Base-by-base conservation (phyloP, 225 moss, liverwort and hornwort genomes). In the Takakia lepidozioides region DNA sequence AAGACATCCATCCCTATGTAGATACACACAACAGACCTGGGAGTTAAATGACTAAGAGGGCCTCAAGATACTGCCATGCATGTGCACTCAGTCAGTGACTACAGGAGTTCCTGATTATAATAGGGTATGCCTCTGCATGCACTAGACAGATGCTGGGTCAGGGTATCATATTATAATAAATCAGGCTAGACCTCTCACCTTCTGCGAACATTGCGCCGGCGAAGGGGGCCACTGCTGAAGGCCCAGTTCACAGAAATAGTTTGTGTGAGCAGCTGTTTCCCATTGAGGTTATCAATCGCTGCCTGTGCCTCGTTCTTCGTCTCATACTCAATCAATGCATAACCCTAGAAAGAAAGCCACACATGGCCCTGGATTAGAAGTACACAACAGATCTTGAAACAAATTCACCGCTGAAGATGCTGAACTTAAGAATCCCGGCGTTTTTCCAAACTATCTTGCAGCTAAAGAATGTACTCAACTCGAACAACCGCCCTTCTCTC, bases 181-280 rank as follows among this genome's bases (percentile, higher is more conserved):
- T 27, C 1, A 13, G 1, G 14, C 26, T 3, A 11, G 16, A n/a
- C 24, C 23, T 30, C 57, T 6, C 48, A 92, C 89, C 93, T 81
- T 67, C 93, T 82, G 19, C 84, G 75, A 15, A 84, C 66, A 57
- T 90, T 95, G 38, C 93, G 95, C 24, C 82, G 95, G 45, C 80
- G 84, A 15, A 90, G 76, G 13, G 95, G 89, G 22, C 89, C 93
- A 51, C 70, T 87, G 49, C 95, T 95, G 54, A 90, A 87, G 6
- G 95, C 90, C 90, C 95, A 90, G 65, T 90, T 87, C 57, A 90
- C 90, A 57, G 73, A 65, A 51, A 95, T 70, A 35, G 61, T 77
- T 70, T 87, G 95, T 9, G 84, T 80, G 2, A 95, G 79, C 65
- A 95, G 64, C 58, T 73, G 84, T 41, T 74, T 77, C 47, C 87